These are phyloP conservation scores for Trametes villosa DNA, from an alignment of 768 basidiomycete species.

Conservation along the genomic window DNA sequence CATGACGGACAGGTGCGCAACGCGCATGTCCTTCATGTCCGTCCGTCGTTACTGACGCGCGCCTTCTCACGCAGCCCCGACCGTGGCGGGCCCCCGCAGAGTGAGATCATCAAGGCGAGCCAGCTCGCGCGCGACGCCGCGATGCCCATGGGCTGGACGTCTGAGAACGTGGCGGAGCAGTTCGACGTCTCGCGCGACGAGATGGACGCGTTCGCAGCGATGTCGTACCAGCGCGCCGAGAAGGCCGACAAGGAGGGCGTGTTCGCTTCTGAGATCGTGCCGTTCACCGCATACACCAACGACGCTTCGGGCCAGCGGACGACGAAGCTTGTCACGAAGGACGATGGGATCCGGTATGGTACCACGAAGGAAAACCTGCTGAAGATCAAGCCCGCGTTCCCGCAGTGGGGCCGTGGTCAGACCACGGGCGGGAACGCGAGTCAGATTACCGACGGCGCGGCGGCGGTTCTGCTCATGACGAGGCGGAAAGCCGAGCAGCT, in stretches of 20 bases:
- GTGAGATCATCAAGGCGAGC: conserved; percentile 62
- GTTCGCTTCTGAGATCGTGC: conserved; percentile 74
- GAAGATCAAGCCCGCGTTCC: conserved; percentile 78
- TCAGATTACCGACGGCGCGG: conserved; percentile 85
- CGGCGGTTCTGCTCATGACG: conserved; percentile 81
- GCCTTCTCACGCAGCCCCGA: conserved; percentile 56
- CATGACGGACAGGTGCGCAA: conserved; percentile 75
- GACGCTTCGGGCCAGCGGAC: conserved; percentile 58
- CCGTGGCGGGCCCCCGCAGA: conserved; percentile 59
- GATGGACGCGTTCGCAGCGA: conserved; percentile 76
- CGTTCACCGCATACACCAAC: conserved; percentile 68
- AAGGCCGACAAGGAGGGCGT: conserved; percentile 67
- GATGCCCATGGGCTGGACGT: conserved; percentile 88
- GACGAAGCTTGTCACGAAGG: conserved; percentile 60
- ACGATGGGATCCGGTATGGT: conserved; percentile 79
- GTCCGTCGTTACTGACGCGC: conserved; percentile 24
- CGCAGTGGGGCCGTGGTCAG: conserved; percentile 73
- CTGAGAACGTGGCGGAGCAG: conserved; percentile 82
- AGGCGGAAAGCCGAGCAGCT: conserved; percentile 77
- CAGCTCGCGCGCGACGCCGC: conserved; percentile 61
- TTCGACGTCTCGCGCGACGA: conserved; percentile 72
- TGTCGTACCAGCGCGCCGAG: conserved; percentile 81
- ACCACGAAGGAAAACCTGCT: conserved; percentile 67
- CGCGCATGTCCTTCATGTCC: conserved; percentile 23
- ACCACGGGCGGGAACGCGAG: conserved; percentile 89